phyloP scores from a whole-genome alignment of 106 monocot species.

The Iris macrosiphon region DNA sequence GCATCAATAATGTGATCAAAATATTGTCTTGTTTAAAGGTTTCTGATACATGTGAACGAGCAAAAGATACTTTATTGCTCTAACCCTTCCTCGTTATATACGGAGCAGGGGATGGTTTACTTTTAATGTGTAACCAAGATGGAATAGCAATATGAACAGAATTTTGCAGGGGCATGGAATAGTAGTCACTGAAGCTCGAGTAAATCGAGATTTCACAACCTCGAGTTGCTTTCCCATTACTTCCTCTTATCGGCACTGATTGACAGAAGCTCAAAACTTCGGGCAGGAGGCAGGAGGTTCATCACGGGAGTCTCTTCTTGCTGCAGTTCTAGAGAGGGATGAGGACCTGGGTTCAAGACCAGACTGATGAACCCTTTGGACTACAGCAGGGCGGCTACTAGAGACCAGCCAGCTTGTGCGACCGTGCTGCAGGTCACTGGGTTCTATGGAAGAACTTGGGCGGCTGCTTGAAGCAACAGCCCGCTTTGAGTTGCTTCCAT shows the following conservation, averaged over 20 bases:
- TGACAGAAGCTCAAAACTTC: constrained; percentile 61
- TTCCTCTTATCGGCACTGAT: constrained; percentile 49
- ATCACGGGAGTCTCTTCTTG: constrained; percentile 30
- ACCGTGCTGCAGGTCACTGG: constrained; percentile 18
- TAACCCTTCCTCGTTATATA: too few species aligned
- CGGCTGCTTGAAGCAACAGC: constrained; percentile 40
- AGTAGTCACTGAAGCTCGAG: too few species aligned
- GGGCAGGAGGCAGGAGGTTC: constrained; percentile 27
- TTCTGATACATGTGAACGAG: too few species aligned
- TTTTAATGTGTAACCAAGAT: too few species aligned
- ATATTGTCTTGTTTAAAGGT: too few species aligned
- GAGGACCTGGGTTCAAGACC: constrained; percentile 34
- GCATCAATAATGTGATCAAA: too few species aligned
- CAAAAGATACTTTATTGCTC: too few species aligned
- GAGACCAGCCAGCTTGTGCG: constrained; percentile 34
- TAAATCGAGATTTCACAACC: background rate
- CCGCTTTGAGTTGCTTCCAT: constrained; percentile 49
- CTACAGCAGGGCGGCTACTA: constrained; percentile 30
- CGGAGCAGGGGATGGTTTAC: too few species aligned
- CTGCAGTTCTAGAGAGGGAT: constrained; percentile 30
- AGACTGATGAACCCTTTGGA: constrained; percentile 42
- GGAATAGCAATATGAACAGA: too few species aligned
- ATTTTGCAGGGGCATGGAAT: too few species aligned
- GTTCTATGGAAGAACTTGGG: constrained; percentile 42
- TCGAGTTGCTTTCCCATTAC: background rate